Percentiles rank a stretch among this genome's conserved stretches.
These are phyloP conservation scores for Hibiscus trionum DNA, from an alignment of 345 rosid species.

Conservation along the genomic window DNA sequence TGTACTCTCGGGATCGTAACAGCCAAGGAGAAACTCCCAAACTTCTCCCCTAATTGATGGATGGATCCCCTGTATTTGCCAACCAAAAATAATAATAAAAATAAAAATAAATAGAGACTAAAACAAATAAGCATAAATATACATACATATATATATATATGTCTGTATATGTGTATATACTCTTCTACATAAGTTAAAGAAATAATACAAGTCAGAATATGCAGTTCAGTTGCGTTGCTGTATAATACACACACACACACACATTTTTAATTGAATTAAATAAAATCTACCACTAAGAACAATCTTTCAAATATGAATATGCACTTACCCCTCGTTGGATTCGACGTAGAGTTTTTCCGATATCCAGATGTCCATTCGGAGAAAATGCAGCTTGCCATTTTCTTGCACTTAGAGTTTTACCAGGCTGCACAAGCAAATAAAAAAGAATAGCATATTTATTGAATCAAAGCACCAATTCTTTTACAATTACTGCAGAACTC, in stretches of 20 bases:
- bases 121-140: background rate
- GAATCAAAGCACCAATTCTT: background rate
- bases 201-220: background rate
- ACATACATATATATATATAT: background rate
- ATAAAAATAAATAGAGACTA: background rate
- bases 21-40: slow-evolving; percentile 94
- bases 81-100: background rate
- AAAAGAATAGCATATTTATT: background rate
- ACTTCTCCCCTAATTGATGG: slow-evolving; percentile 99
- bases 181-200: background rate
- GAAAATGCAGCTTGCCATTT: slow-evolving; percentile 95
- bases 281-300: background rate
- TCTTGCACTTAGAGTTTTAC: slow-evolving; percentile 85
- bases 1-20: slow-evolving; percentile 85
- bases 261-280: background rate
- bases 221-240: background rate
- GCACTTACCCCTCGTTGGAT: slow-evolving; percentile 79
- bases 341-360: slow-evolving; percentile 69
- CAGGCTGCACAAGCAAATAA: slow-evolving; percentile 53
- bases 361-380: slow-evolving; percentile 67
- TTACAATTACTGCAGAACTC: background rate
- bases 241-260: background rate
- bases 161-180: background rate
- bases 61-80: slow-evolving; percentile 65
- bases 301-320: background rate